Conservation (phyloP, 2,329 filamentous ascomycete genomes). For the Curvularia sp. region DNA sequence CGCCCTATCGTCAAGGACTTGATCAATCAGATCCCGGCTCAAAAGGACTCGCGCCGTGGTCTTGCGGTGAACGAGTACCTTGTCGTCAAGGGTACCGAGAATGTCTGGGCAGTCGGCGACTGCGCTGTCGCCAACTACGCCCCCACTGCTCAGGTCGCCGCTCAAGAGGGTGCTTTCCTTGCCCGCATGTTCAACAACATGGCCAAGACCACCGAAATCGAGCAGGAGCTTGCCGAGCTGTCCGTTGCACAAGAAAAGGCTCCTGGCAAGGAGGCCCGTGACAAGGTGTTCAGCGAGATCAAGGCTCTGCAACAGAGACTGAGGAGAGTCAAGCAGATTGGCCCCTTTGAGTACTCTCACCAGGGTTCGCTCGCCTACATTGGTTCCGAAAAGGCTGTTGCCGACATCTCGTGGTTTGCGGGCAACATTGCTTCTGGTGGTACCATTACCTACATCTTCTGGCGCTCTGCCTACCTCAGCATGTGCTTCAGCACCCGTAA, state of each 20-base stretch:
- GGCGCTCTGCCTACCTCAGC: conserved; percentile 96
- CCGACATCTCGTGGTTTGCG: conserved; percentile 96
- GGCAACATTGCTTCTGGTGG: conserved; percentile 95
- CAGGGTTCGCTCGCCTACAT: conserved; percentile 98
- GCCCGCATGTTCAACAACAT: conserved; percentile 98
- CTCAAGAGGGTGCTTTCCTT: conserved; percentile 94
- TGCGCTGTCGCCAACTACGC: conserved; percentile 98
- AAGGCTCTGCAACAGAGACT: conserved; percentile 86
- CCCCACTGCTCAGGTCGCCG: conserved; percentile 94
- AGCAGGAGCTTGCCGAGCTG: conserved; percentile 75
- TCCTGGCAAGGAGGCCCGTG: conserved; percentile 69
- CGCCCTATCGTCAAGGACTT: conserved; percentile 90
- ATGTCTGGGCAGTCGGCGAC: conserved; percentile 98
- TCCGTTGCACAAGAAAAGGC: conserved; percentile 67
- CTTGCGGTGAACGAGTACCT: conserved; percentile 98
- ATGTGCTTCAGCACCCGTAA: conserved; percentile 99
- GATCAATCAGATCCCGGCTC: conserved; percentile 88
- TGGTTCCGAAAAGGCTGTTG: conserved; percentile 95
- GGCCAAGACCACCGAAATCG: conserved; percentile 89
- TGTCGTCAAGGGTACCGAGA: conserved; percentile 94
- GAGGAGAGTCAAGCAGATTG: conserved; percentile 89
- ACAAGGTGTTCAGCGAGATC: conserved; percentile 74
- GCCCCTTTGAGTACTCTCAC: conserved; percentile 98
- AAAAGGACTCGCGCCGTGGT: conserved; percentile 93
- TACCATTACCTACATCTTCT: conserved; percentile 96